These are phyloP conservation scores for Colletotrichum karsti DNA, from an alignment of 2,329 filamentous ascomycete genomes.

Conservation along the genomic window DNA sequence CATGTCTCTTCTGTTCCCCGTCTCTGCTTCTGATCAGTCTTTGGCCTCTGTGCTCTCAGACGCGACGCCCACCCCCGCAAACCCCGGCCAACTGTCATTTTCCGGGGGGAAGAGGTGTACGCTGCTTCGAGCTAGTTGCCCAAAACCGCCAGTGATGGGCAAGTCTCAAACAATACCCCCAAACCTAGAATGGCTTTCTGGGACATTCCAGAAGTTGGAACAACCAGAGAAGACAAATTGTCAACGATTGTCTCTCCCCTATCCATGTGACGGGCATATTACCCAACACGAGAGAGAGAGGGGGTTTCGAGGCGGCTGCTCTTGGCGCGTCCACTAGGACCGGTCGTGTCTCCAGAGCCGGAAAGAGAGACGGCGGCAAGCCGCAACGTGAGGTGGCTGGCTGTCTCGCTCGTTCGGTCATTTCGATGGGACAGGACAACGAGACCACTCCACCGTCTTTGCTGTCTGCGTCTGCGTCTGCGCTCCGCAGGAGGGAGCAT, in stretches of 20 bases:
- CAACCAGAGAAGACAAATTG: background rate
- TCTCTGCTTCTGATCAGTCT: background rate
- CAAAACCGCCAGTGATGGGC: background rate
- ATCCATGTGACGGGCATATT: background rate
- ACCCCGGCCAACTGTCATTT: background rate
- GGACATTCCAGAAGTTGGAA: conserved; percentile 18
- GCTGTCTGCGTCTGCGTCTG: background rate
- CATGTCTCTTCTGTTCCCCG: background rate
- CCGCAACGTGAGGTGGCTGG: conserved; percentile 1
- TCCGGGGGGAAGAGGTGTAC: background rate
- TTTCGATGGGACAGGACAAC: background rate
- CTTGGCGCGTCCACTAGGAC: conserved; percentile 8
- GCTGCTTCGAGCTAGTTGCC: background rate
- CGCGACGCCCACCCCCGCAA: background rate
- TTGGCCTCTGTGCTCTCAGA: background rate
- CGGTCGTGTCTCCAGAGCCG: conserved; percentile 4
- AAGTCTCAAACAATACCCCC: background rate
- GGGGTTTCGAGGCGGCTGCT: background rate
- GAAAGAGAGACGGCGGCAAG: no score
- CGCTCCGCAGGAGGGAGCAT: background rate
- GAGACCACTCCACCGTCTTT: background rate
- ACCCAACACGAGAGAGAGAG: background rate
- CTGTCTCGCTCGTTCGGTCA: background rate
- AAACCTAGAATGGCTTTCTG: conserved; percentile 5
- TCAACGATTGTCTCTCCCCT: background rate